Percentiles rank a stretch among this genome's conserved stretches.
These are phyloP conservation scores for Beauveria sp. DNA, from an alignment of 2,329 filamentous ascomycete genomes.

Conservation along the genomic window DNA sequence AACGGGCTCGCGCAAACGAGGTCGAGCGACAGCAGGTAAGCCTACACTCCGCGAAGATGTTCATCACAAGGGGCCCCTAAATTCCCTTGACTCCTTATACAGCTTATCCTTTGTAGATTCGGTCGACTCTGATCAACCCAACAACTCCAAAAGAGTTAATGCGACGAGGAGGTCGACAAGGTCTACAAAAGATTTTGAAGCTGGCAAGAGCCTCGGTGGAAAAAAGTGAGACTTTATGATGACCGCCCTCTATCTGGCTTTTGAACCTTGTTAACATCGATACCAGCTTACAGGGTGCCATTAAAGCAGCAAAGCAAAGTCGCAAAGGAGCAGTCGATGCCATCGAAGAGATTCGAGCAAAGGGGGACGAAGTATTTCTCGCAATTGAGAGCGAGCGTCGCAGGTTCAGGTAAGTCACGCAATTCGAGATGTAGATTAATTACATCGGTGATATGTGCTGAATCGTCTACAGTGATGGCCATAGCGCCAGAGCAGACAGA, in stretches of 20 bases:
- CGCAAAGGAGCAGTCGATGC: conserved; percentile 2
- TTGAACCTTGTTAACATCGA: background rate
- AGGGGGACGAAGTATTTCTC: background rate
- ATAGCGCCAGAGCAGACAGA: background rate
- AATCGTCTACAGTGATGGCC: background rate
- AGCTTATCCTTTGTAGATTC: background rate
- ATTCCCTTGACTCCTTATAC: background rate
- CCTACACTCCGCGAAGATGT: background rate
- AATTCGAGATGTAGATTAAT: too few relatives aligned
- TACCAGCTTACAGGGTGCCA: background rate
- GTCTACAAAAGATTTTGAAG: background rate
- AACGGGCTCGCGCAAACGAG: conserved; percentile 8
- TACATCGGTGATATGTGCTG: background rate
- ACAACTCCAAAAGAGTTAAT: background rate
- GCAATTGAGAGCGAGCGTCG: background rate
- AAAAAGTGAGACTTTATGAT: background rate
- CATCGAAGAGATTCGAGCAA: background rate
- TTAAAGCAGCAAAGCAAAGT: background rate
- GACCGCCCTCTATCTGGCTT: background rate
- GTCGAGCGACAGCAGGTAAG: background rate
- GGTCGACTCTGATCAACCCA: background rate
- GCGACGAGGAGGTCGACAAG: background rate
- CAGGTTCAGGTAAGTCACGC: background rate
- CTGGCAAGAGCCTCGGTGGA: background rate
- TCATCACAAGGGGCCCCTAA: background rate